phyloP scores from a whole-genome alignment of 352 stramenopile genomes.

The Globisporangium paddicum region DNA sequence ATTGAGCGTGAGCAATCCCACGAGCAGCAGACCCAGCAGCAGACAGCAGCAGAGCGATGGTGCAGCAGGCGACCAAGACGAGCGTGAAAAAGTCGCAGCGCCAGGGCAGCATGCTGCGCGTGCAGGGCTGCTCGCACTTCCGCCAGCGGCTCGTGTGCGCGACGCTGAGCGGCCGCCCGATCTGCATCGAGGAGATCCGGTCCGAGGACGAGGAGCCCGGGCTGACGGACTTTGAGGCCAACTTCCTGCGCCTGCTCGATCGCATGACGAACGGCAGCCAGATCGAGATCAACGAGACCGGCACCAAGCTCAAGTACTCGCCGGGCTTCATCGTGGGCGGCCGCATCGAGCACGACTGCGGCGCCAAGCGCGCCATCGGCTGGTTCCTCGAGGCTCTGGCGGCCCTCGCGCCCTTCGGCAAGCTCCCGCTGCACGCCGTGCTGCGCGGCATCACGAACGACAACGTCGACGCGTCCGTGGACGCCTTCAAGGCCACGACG shows the following conservation, averaged over 20 bases:
- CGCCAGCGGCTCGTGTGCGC: conserved; percentile 91
- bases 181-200: conserved; percentile 96
- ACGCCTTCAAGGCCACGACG: conserved; percentile 94
- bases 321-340: conserved; percentile 96
- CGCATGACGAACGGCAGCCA: conserved; percentile 96
- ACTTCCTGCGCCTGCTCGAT: conserved; percentile 96
- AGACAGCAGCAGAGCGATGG: not conserved
- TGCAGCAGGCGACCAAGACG: conserved; percentile 16
- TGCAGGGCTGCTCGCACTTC: conserved; percentile 91
- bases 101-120: conserved; percentile 40
- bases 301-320: conserved; percentile 96
- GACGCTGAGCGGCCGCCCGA: conserved; percentile 88
- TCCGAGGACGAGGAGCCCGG: conserved; percentile 93
- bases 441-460: conserved; percentile 96
- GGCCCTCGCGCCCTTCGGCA: conserved; percentile 96
- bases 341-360: conserved; percentile 94
- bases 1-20: not conserved
- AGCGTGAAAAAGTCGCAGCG: conserved; percentile 28
- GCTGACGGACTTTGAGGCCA: conserved; percentile 95
- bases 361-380: conserved; percentile 86
- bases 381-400: conserved; percentile 99
- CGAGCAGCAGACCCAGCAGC: not conserved
- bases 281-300: conserved; percentile 99
- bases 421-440: conserved; percentile 92
- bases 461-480: conserved; percentile 87